Base-by-base conservation (phyloP, 768 basidiomycete genomes). In the Russula sp. region DNA sequence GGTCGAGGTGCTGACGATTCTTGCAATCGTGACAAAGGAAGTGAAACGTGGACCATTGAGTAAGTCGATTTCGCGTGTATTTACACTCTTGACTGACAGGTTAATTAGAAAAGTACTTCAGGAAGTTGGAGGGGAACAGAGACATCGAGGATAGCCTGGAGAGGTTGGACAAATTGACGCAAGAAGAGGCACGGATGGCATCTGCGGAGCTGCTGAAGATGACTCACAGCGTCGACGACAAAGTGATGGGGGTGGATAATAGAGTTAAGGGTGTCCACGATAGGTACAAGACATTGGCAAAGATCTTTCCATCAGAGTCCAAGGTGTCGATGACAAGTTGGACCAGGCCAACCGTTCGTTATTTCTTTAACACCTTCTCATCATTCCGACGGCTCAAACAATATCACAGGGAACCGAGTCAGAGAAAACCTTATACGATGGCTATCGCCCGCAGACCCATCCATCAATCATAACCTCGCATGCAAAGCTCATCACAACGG, bases 401-500 rank as follows among this genome's bases (percentile, higher is more conserved):
- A 13, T 5, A 26, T 51, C 24, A 3, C 26, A 59, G 59, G 49
- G 18, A 26, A 40, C 20, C 49, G 40, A 0, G 36, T 40, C 11
- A 36, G 59, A 20, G 49, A 51, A 0, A 26, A 3, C 9, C 36
- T 59, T 2, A 20, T 26, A 20, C 18, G 26, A 30, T 59, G 59
- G 59, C 57, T 58, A 65, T 81, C 81, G 63, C 85, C 81, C 2
- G 48, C 48, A 18, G 24, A 60, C 38, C 59, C 49, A 13, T 50
- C 38, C 4, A 20, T 10, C 1, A 60, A 60, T 18, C 49, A 38
- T 36, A 36, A 60, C 26, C n/a, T 20, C 1, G 18, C 38, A 3
- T 22, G 24, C 34, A 34, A 30, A 9, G 36, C 38, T 10, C 24
- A 24, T 18, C 46, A 28, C 11, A 5, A 10, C 3, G 59, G 36